Evolutionary conservation across 352 stramenopile species (phyloP).

Genomic region (Phytophthora fragariae): DNA sequence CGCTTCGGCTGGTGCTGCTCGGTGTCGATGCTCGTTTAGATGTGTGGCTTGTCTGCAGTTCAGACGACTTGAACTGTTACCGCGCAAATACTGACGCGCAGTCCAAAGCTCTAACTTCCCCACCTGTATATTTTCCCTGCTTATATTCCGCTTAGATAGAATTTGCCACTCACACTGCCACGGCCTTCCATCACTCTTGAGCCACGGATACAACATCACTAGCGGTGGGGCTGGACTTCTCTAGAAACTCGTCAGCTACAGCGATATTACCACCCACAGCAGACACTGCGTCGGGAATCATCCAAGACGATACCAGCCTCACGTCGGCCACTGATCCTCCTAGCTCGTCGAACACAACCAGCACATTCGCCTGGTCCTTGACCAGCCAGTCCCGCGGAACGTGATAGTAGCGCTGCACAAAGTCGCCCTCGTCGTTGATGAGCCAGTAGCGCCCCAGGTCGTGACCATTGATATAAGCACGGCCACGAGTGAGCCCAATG

Average conservation of each 20-base stretch:
- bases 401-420: conserved; percentile 77
- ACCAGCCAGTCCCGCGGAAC: conserved; percentile 66
- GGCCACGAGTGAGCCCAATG: conserved; percentile 64
- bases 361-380: conserved; percentile 47
- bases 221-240: conserved; percentile 1
- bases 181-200: conserved; percentile 16
- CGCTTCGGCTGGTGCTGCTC: too few relatives aligned
- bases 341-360: conserved; percentile 74
- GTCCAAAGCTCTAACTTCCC: neutral
- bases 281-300: conserved; percentile 41
- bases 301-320: conserved; percentile 60
- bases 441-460: conserved; percentile 78
- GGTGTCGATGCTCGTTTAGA: too few relatives aligned
- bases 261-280: neutral
- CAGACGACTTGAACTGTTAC: too few relatives aligned
- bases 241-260: neutral
- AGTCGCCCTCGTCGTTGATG: conserved; percentile 56
- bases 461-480: conserved; percentile 70
- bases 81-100: neutral
- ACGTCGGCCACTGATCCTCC: conserved; percentile 55
- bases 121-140: neutral
- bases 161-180: too few relatives aligned
- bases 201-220: conserved; percentile 11
- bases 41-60: neutral
- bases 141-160: conserved; percentile 30